A percentile compares a stretch with the other conserved stretches of the same genome.
phyloP scores from a whole-genome alignment of 345 rosid genomes.

The Carallia brachiata region DNA sequence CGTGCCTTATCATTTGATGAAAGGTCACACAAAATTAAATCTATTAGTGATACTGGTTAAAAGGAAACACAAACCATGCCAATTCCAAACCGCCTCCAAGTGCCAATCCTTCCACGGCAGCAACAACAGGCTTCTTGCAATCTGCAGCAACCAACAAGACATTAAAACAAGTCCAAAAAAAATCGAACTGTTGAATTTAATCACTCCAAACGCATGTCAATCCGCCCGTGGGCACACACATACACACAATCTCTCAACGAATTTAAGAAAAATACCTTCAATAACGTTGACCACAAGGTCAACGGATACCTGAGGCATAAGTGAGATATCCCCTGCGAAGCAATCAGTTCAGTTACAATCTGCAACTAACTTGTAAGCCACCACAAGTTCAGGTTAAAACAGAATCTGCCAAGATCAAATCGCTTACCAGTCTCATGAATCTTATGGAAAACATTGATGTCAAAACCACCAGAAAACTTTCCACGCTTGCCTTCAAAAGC shows the following conservation, averaged over 20 bases:
- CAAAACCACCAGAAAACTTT: slow-evolving; percentile 91
- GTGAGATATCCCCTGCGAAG: slow-evolving; percentile 68
- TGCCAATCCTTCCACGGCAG: slow-evolving; percentile 95
- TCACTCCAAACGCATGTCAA: no score
- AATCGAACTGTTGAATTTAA: background rate
- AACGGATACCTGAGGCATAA: slow-evolving; percentile 80
- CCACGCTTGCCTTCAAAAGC: slow-evolving; percentile 66
- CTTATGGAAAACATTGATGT: slow-evolving; percentile 75
- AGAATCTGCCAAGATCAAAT: background rate
- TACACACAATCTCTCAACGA: no score
- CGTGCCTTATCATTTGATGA: background rate
- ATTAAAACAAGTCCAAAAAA: slow-evolving; percentile 14
- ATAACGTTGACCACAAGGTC: slow-evolving; percentile 67
- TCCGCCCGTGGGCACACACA: no score
- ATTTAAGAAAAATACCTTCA: slow-evolving; percentile 52
- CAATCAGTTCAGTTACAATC: slow-evolving; percentile 4
- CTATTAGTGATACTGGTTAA: background rate
- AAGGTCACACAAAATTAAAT: background rate
- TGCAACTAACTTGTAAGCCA: background rate
- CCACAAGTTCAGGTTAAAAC: background rate
- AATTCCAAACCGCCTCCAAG: slow-evolving; percentile 98
- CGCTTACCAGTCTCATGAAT: slow-evolving; percentile 66
- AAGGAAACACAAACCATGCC: slow-evolving; percentile 60
- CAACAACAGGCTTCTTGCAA: slow-evolving; percentile 90
- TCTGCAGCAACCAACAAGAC: slow-evolving; percentile 32